Evolutionary conservation across 2,329 filamentous ascomycete species (phyloP), one percentile per base, ranked within the genome.

Genomic region (Simplicillium sp.): DNA sequence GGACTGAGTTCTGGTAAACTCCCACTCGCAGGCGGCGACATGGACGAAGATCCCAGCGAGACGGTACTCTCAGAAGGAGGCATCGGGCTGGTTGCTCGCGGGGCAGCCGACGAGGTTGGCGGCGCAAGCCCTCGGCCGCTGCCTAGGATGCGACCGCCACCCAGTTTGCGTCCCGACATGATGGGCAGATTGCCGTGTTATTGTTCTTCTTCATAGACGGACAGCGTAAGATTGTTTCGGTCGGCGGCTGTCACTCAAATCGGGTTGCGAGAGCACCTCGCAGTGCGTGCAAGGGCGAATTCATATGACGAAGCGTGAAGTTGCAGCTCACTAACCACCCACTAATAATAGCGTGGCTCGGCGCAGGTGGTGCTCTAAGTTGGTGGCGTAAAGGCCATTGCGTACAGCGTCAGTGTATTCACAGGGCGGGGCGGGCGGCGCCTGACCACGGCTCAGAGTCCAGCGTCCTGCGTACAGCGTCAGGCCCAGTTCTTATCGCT

Each of bases 101-200:
- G 59, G 58, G 61, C 63, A 41, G 6, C 20, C 20, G 20, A 9
- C 20, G 65, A 56, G 38, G 64, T 55, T 18, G 75, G 71, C 54
- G 87, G 84, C 51, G 82, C 84, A 54, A 95, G 77, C 54, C 83
- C 80, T 63, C 83, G 87, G 54, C 87, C 87, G 66, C 76, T 94
- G 55, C 90, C 90, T 54, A 96, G 70, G 57, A 96, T 82, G 67
- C 90, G 81, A 61, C 90, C 90, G 65, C 90, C 89, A 64, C 90
- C 90, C 61, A 96, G 76, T 71, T 84, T 89, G 70, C 86, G 80
- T 62, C 76, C 75, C 54, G 87, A 84, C 87, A 94, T 94, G 61
- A 54, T 46, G 47, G 39, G 42, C 16, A 25, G 14, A 38, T 31
- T 31, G 38, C 34, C 20, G 25, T 31, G 16, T 31, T 39, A 25